Evolutionary conservation across 2,329 filamentous ascomycete genomes (phyloP).

Genomic region (Penicillium corylophilum): DNA sequence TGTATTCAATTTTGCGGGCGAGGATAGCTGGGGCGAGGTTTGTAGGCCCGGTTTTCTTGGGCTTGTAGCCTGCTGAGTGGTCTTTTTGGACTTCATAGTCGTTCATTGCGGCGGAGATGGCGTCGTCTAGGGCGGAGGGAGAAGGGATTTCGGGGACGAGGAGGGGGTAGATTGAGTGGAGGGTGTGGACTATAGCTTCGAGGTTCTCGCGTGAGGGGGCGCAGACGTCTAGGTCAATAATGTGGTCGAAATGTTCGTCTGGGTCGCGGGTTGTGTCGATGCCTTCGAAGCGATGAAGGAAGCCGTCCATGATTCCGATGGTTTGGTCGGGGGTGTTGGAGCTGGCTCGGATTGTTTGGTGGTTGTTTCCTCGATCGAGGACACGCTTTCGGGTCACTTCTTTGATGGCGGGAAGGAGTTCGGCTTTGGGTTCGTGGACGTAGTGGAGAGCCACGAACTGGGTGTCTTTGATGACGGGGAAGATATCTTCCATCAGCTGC

Average conservation of each 20-base stretch:
- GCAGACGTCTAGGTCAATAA: slow-evolving; percentile 80
- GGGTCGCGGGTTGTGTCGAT: slow-evolving; percentile 66
- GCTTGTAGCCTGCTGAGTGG: slow-evolving; percentile 56
- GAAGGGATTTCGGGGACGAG: slow-evolving; percentile 67
- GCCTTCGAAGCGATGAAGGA: slow-evolving; percentile 80
- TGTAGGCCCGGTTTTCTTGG: slow-evolving; percentile 39
- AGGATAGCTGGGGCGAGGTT: slow-evolving; percentile 34
- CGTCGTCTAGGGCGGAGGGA: slow-evolving; percentile 71
- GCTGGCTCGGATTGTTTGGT: slow-evolving; percentile 92
- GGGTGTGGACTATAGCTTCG: slow-evolving; percentile 69
- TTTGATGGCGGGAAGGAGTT: slow-evolving; percentile 69
- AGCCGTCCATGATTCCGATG: slow-evolving; percentile 90
- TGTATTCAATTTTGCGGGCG: slow-evolving; percentile 64
- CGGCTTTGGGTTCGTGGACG: slow-evolving; percentile 65
- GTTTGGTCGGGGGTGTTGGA: slow-evolving; percentile 72
- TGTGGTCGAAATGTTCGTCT: slow-evolving; percentile 76
- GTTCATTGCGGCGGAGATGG: slow-evolving; percentile 71
- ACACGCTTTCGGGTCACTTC: slow-evolving; percentile 75
- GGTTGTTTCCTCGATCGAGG: slow-evolving; percentile 84
- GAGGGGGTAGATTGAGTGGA: slow-evolving; percentile 76
- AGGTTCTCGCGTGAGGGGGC: slow-evolving; percentile 80
- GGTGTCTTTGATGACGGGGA: slow-evolving; percentile 59
- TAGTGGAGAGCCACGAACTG: slow-evolving; percentile 85
- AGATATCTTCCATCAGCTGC: slow-evolving; percentile 80
- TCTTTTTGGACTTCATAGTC: slow-evolving; percentile 77